Evolutionary conservation across 2,329 filamentous ascomycete species (phyloP).

Genomic region (Fusarium gaditjirri): DNA sequence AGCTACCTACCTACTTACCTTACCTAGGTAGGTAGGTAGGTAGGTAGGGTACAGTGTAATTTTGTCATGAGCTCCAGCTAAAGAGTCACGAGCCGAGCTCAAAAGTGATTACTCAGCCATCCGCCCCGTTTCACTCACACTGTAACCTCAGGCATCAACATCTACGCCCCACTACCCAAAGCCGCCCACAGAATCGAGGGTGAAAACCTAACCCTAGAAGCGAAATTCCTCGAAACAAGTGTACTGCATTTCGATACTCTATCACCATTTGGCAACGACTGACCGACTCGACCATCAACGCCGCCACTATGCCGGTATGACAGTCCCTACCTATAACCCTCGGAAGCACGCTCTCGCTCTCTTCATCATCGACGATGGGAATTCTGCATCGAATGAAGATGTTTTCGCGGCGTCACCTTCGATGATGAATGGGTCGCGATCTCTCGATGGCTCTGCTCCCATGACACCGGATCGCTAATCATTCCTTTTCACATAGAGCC

Average conservation of each 20-base stretch:
- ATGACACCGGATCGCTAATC: conserved; percentile 41
- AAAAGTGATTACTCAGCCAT: conserved; percentile 6
- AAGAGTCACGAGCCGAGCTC: conserved; percentile 7
- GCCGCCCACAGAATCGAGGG: conserved; percentile 47
- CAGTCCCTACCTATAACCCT: conserved; percentile 15
- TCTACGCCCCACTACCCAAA: conserved; percentile 19
- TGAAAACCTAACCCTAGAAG: conserved; percentile 53
- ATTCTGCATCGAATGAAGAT: conserved; percentile 12
- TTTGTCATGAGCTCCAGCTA: conserved; percentile 27
- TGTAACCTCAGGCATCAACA: conserved; percentile 27
- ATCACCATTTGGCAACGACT: conserved; percentile 48
- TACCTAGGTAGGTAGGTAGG: too few species aligned
- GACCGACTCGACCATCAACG: conserved; percentile 53
- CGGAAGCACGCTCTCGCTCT: conserved; percentile 10
- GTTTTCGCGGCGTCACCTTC: conserved; percentile 1
- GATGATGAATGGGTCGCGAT: conserved; percentile 19
- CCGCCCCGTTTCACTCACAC: too few species aligned
- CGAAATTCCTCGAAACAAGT: conserved; percentile 16
- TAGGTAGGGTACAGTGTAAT: neutral
- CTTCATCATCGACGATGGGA: conserved; percentile 22
- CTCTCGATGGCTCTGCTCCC: conserved; percentile 13
- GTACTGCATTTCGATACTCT: conserved; percentile 34
- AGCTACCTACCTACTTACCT: neutral
- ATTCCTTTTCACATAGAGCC: conserved; percentile 71
- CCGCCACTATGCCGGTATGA: conserved; percentile 57